Percentiles rank a stretch among this genome's conserved stretches.
Evolutionary conservation across 768 basidiomycete species (phyloP).

Genomic region (Candolleomyces aberdarensis): DNA sequence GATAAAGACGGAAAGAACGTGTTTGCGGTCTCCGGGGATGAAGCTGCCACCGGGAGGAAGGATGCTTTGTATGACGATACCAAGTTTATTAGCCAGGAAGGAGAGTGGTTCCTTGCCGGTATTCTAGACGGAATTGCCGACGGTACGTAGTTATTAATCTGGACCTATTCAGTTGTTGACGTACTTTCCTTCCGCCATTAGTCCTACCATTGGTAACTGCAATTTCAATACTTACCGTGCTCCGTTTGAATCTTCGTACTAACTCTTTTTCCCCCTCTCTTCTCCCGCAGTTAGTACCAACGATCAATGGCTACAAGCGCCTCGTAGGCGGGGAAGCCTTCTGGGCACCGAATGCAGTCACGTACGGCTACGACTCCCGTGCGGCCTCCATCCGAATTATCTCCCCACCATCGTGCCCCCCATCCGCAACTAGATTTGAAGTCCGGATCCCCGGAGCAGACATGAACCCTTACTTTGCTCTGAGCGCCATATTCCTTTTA

Average conservation of each 20-base stretch:
- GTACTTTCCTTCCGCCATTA: background rate
- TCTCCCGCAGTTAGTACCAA: constrained; percentile 78
- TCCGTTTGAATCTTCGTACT: too few relatives aligned
- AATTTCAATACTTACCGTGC: background rate
- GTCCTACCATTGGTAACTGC: background rate
- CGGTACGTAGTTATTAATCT: constrained; percentile 42
- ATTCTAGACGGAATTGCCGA: constrained; percentile 87
- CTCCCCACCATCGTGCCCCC: constrained; percentile 83
- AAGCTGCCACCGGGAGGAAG: constrained; percentile 57
- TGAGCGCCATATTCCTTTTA: constrained; percentile 83
- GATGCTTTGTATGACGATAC: constrained; percentile 80
- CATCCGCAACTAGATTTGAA: constrained; percentile 83
- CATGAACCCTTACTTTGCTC: constrained; percentile 89
- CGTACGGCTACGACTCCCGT: constrained; percentile 95
- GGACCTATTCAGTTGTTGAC: too few relatives aligned
- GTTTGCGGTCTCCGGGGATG: constrained; percentile 68
- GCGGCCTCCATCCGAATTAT: constrained; percentile 91
- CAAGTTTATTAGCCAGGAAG: constrained; percentile 76
- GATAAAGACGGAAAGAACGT: constrained; percentile 67
- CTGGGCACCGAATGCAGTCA: constrained; percentile 92
- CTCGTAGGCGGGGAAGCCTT: constrained; percentile 90
- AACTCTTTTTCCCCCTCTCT: too few relatives aligned
- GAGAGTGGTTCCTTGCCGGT: constrained; percentile 94
- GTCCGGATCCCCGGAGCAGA: constrained; percentile 95
- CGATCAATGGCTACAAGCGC: constrained; percentile 96